Percentiles rank a stretch among this genome's conserved stretches.
Conservation (phyloP, 148 eudicot species). For the Amaranthus cruentus region DNA sequence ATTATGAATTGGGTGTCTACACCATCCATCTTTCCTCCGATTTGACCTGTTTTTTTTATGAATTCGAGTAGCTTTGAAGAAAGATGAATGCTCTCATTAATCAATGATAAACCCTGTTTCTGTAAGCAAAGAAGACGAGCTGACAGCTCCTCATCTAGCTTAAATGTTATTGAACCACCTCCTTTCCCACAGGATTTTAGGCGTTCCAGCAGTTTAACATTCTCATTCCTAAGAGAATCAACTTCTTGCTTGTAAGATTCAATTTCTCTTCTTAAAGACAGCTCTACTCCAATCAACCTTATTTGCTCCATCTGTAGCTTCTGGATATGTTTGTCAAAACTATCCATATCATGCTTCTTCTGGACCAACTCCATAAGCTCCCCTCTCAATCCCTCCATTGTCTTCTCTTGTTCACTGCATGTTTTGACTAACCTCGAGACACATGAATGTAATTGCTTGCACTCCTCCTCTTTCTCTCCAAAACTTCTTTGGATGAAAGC, state of each 20-base stretch:
- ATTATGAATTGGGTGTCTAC: conserved; percentile 53
- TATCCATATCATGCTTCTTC: conserved; percentile 38
- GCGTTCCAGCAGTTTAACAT: conserved; percentile 66
- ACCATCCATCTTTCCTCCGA: conserved; percentile 34
- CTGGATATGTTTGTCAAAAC: conserved; percentile 47
- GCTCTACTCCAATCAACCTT: conserved; percentile 76
- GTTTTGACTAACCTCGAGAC: conserved; percentile 58
- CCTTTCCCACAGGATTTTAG: conserved; percentile 47
- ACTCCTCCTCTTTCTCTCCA: conserved; percentile 64
- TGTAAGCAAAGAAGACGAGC: conserved; percentile 56
- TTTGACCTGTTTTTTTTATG: conserved; percentile 45
- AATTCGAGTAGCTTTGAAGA: conserved; percentile 57
- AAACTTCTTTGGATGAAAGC: conserved; percentile 46
- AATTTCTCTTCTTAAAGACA: conserved; percentile 65
- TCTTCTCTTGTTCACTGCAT: conserved; percentile 78
- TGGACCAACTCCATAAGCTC: conserved; percentile 51
- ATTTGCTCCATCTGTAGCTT: conserved; percentile 74
- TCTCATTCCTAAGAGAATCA: conserved; percentile 76
- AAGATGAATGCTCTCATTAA: conserved; percentile 52
- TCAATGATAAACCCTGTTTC: conserved; percentile 52
- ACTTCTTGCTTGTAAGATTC: conserved; percentile 59
- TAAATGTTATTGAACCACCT: conserved; percentile 48
- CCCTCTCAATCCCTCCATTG: conserved; percentile 66
- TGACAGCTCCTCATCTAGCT: conserved; percentile 66
- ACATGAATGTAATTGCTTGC: conserved; percentile 67